Base-by-base conservation (phyloP, 2,329 filamentous ascomycete genomes). In the Aureobasidium uvarum region DNA sequence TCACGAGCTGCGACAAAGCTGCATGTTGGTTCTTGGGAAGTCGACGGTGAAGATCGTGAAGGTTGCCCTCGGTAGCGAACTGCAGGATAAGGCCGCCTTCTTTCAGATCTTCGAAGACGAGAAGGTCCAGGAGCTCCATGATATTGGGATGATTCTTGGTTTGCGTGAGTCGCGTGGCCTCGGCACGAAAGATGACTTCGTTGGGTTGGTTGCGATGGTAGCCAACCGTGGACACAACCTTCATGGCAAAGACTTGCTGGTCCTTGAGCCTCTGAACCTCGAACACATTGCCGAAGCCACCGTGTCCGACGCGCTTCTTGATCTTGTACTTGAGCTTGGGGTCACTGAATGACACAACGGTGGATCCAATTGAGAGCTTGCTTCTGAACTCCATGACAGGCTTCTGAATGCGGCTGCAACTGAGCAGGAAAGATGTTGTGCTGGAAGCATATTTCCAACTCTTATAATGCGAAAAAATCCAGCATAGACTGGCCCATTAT, bases 81-180 rank as follows among this genome's bases (percentile, higher is more conserved):
- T 51, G 16, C 43, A 51, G n/a, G 33, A 62, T 31, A 11, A 62
- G 2, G 14, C 43, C 20, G 3, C 20, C 54, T 28, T 52, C 28
- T 5, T 28, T 5, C 25, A 14, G 28, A 14, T 62, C 23, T 4
- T 16, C 11, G n/a, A 25, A 39, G 5, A 8, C 5, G 1, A 31
- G 13, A 18, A 39, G 28, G 36, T 62, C 58, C 25, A 39, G 13
- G 18, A 62, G 43, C 33, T 39, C 46, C 23, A 62, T 31, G 43
- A 62, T 20, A 10, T 62, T 33, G 13, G 16, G 14, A 13, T 62
- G 58, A n/a, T 20, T 18, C 10, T 25, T 5, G 10, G 28, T 10
- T 41, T 43, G 58, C 20, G 25, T 54, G 14, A 63, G 60, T 20
- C 23, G 31, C 16, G 46, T 43, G 10, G 60, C 60, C 41, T 63